Evolutionary conservation across 108 stramenopile species (phyloP).

Genomic region (Nitzschia palea): DNA sequence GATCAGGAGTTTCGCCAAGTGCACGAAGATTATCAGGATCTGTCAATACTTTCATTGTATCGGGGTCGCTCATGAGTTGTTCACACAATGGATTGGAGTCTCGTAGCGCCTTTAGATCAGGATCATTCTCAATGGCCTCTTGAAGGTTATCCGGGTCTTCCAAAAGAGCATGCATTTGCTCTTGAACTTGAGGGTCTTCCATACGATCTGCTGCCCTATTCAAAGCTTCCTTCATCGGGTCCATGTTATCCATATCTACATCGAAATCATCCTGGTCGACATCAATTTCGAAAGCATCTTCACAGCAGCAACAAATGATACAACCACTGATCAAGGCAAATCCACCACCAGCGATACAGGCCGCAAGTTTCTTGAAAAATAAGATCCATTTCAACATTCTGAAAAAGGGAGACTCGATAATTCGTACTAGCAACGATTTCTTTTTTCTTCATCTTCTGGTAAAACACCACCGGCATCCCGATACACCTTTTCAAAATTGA

Average conservation of each 20-base stretch:
- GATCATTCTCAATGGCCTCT: conserved; percentile 55
- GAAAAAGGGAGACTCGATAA: conserved; percentile 47
- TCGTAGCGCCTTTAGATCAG: conserved; percentile 36
- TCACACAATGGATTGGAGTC: conserved; percentile 51
- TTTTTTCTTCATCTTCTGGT: conserved; percentile 46
- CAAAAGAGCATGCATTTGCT: conserved; percentile 44
- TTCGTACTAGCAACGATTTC: conserved; percentile 11
- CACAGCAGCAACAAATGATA: conserved; percentile 39
- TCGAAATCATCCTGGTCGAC: conserved; percentile 12
- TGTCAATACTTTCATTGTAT: conserved; percentile 48
- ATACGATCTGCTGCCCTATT: conserved; percentile 52
- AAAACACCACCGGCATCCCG: conserved; percentile 48
- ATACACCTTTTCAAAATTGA: conserved; percentile 59
- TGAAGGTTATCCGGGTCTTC: conserved; percentile 55
- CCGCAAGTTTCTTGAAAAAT: conserved; percentile 49
- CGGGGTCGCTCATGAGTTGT: conserved; percentile 53
- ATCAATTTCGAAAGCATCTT: conserved; percentile 33
- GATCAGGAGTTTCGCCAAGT: conserved; percentile 42
- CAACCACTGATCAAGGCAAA: conserved; percentile 18
- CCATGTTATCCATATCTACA: conserved; percentile 9
- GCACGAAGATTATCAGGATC: conserved; percentile 64
- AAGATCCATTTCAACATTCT: conserved; percentile 43
- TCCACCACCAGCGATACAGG: conserved; percentile 40
- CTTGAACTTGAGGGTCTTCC: conserved; percentile 58
- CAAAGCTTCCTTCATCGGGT: conserved; percentile 28